Evolutionary conservation across 768 basidiomycete species (phyloP).

Genomic region (Phallus indusiatus): DNA sequence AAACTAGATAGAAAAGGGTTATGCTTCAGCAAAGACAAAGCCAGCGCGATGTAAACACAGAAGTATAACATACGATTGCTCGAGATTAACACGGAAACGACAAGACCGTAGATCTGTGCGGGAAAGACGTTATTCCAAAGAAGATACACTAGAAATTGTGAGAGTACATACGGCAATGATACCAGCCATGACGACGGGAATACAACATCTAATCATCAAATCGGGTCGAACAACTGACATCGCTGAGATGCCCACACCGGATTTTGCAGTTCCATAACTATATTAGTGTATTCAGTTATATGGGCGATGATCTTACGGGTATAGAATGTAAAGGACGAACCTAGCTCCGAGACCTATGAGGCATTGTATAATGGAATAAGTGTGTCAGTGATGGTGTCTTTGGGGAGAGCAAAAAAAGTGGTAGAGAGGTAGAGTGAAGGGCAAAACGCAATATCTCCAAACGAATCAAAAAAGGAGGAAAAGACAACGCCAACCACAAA

Average conservation of each 20-base stretch:
- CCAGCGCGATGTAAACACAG: neutral
- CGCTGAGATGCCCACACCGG: slow-evolving; percentile 93
- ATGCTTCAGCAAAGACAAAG: neutral
- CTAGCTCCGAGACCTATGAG: slow-evolving; percentile 21
- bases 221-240: slow-evolving; percentile 97
- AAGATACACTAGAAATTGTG: neutral
- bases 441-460: no score
- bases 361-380: neutral
- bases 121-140: neutral
- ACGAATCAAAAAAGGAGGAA: no score
- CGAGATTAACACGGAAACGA: slow-evolving; percentile 96
- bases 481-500: no score
- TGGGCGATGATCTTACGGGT: neutral
- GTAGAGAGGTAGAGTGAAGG: neutral
- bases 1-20: slow-evolving; percentile 36
- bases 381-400: neutral
- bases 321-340: slow-evolving; percentile 5
- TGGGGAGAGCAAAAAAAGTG: neutral
- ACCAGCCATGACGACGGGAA: slow-evolving; percentile 99
- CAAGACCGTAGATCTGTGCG: slow-evolving; percentile 86
- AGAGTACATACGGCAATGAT: slow-evolving; percentile 84
- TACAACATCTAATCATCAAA: slow-evolving; percentile 95
- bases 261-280: slow-evolving; percentile 98
- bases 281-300: neutral
- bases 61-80: slow-evolving; percentile 55